Evolutionary conservation across 805 yeast genomes (phyloP), one percentile per base, ranked within the genome.

Genomic region (Barnettozyma pratensis): DNA sequence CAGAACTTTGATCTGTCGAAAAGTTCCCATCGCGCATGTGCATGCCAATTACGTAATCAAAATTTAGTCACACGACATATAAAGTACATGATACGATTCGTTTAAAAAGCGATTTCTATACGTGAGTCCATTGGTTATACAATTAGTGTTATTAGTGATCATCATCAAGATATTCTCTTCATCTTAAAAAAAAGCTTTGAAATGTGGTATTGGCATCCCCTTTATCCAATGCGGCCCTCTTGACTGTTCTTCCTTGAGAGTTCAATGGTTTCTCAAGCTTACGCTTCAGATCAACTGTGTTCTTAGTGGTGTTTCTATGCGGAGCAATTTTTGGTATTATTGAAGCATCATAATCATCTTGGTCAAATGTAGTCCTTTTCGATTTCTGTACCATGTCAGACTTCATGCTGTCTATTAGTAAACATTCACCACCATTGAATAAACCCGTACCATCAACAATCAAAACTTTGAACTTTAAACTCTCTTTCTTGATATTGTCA

Each of bases 371-470:
- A 2, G 27, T 26, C 40, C 58, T 43, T 8, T 43, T 42, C 34
- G 6, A 19, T 2, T 19, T 19, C 19, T 19, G 19, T 19, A 19
- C 19, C 19, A 19, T 19, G 19, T 19, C 19, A 19, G 50, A 31
- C 7, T 49, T 37, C 8, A 8, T 27, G 14, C 11, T 26, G 40
- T 19, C 38, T 10, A 6, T 42, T 39, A 30, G 28, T 5, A 41
- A 38, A 8, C 39, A 35, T 14, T 66, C 65, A 7, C 82, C 83
- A 11, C 73, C 75, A 46, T 77, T 74, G 65, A 76, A 83, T 25
- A 84, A 63, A 2, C 91, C 91, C 0, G 89, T 81, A 1, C 76
- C 65, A 55, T 85, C 90, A 45, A 71, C 69, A 28, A 85, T 69
- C 11, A 68, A 62, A 4, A 85, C 76, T 40, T 63, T 65, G 58